A percentile compares a stretch with the other conserved stretches of the same genome.
Conservation (phyloP, 2,329 filamentous ascomycete genomes). For the Eurotiales sp. region DNA sequence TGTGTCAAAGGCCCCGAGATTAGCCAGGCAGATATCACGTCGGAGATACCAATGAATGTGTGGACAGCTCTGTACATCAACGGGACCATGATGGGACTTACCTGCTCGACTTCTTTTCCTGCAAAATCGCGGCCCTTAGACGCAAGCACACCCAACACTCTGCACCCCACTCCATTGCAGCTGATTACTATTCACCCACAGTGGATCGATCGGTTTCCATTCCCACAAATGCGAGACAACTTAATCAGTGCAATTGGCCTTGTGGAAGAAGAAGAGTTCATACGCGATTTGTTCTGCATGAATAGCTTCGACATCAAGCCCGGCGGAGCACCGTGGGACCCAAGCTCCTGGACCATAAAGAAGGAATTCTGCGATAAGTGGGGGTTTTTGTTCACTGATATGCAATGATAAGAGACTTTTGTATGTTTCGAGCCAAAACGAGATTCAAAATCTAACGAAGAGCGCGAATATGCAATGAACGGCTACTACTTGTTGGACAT, state of each 20-base stretch:
- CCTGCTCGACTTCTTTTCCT: conserved; percentile 23
- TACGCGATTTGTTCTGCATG: conserved; percentile 31
- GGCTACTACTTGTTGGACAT: too few relatives aligned
- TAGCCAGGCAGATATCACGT: not conserved
- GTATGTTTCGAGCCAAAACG: too few relatives aligned
- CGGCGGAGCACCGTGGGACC: conserved; percentile 30
- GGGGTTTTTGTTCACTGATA: conserved; percentile 30
- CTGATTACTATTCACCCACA: conserved; percentile 28
- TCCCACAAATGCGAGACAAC: conserved; percentile 35
- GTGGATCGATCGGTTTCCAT: conserved; percentile 39
- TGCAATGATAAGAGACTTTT: too few relatives aligned
- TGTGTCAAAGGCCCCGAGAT: conserved; percentile 3
- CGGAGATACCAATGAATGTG: conserved; percentile 20
- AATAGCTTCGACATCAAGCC: conserved; percentile 30
- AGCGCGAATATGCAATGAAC: too few relatives aligned
- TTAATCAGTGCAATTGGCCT: conserved; percentile 26
- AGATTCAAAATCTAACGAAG: too few relatives aligned
- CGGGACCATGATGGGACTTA: conserved; percentile 27
- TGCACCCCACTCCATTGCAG: conserved; percentile 33
- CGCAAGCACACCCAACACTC: conserved; percentile 18
- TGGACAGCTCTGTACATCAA: conserved; percentile 30
- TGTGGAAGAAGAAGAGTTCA: conserved; percentile 34
- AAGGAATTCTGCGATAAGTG: conserved; percentile 33
- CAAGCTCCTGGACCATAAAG: conserved; percentile 32
- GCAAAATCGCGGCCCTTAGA: conserved; percentile 22